A percentile compares a stretch with the other conserved stretches of the same genome.
Evolutionary conservation across 2,329 filamentous ascomycete species (phyloP).

Genomic region (Fusarium ramigenum): DNA sequence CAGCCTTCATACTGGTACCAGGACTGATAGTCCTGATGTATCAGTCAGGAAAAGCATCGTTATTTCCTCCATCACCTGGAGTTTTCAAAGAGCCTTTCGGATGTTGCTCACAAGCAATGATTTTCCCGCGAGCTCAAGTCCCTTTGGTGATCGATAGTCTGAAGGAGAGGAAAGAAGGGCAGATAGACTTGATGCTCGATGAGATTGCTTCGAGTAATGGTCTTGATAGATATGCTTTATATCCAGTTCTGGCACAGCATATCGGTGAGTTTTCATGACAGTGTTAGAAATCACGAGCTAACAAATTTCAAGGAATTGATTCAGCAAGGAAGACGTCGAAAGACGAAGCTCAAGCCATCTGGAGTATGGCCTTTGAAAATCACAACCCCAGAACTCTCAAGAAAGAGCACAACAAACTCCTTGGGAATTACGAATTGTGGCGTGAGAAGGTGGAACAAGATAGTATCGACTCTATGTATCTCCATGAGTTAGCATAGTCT

Average conservation of each 20-base stretch:
- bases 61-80: not conserved
- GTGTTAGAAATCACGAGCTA: accelerated
- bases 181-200: conserved; percentile 19
- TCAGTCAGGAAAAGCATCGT: conserved; percentile 18
- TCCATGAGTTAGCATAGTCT: not conserved
- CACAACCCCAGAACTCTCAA: not conserved
- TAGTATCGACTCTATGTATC: not conserved
- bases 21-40: conserved; percentile 12
- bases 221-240: conserved; percentile 14
- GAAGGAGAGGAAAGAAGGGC: not conserved
- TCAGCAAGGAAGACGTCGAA: conserved; percentile 13
- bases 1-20: conserved; percentile 5
- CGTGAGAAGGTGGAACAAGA: not conserved
- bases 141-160: not conserved
- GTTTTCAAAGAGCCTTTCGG: conserved; percentile 22
- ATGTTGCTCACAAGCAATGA: conserved; percentile 22
- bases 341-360: conserved; percentile 11
- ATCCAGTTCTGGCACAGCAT: conserved; percentile 18
- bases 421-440: not conserved
- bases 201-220: not conserved
- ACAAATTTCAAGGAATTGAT: not conserved
- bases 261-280: not conserved
- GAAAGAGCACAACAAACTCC: not conserved
- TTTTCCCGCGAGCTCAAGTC: not conserved
- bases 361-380: conserved; percentile 24